Percentiles rank a stretch among this genome's conserved stretches.
phyloP scores from a whole-genome alignment of 345 rosid species.

The Aethionema arabicum region DNA sequence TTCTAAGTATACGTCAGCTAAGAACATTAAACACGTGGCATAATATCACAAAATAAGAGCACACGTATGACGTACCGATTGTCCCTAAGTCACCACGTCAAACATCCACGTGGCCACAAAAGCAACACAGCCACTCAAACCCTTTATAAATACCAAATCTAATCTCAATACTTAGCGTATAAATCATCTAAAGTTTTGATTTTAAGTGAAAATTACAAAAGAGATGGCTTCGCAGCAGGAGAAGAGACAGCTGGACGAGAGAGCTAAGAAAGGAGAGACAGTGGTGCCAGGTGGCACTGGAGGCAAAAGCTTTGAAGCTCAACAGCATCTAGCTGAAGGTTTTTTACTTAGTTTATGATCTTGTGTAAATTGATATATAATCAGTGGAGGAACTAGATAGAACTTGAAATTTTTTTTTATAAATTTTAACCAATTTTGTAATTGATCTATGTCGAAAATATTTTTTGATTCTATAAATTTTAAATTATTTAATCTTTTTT shows the following conservation, averaged over 20 bases:
- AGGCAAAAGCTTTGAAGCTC: constrained; percentile 90
- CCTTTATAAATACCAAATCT: background rate
- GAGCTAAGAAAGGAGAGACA: constrained; percentile 69
- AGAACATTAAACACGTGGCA: constrained; percentile 22
- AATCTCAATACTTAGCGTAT: background rate
- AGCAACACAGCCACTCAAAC: background rate
- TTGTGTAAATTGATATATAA: too few species aligned
- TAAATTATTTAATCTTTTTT: too few species aligned
- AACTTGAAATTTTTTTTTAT: too few species aligned
- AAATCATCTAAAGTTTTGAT: background rate
- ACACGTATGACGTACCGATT: constrained; percentile 39
- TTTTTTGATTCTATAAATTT: too few species aligned
- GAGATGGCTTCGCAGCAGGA: constrained; percentile 53
- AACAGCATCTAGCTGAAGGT: constrained; percentile 86
- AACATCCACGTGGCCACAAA: constrained; percentile 15
- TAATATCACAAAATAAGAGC: constrained; percentile 9
- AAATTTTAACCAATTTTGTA: too few species aligned
- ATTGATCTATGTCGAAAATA: too few species aligned
- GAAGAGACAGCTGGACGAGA: constrained; percentile 59
- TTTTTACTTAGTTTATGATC: background rate
- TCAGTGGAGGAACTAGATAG: too few species aligned
- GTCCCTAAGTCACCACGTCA: constrained; percentile 30
- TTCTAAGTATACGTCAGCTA: constrained; percentile 28
- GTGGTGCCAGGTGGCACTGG: constrained; percentile 86
- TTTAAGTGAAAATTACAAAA: background rate